Percentiles rank a stretch among this genome's conserved stretches.
These are phyloP conservation scores for Caloboletus firmus DNA, from an alignment of 1,284 basidiomycete genomes.

Conservation along the genomic window DNA sequence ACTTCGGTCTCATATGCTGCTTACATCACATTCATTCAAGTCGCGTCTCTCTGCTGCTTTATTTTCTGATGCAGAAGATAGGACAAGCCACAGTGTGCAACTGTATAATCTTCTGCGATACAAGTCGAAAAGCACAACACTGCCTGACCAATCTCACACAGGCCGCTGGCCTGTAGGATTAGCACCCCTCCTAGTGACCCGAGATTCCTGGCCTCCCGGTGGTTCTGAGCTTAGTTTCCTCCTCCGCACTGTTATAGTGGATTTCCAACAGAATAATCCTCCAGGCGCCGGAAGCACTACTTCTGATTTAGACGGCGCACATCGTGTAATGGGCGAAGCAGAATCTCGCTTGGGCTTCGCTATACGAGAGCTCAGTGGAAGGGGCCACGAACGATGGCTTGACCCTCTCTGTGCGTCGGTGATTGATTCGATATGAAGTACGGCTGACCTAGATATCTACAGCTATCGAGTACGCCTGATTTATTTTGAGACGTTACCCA, in stretches of 20 bases:
- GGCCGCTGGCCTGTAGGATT: constrained; percentile 70
- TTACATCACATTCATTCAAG: constrained; percentile 67
- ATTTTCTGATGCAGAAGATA: constrained; percentile 64
- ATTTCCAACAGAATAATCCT: constrained; percentile 52
- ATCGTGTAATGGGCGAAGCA: constrained; percentile 56
- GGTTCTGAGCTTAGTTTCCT: constrained; percentile 81
- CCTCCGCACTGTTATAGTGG: constrained; percentile 76
- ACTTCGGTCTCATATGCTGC: constrained; percentile 66
- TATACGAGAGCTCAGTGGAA: constrained; percentile 67
- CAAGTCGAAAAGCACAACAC: constrained; percentile 21
- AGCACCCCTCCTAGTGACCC: constrained; percentile 65
- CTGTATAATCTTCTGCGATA: constrained; percentile 39
- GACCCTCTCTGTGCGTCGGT: constrained; percentile 67
- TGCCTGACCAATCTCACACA: constrained; percentile 7
- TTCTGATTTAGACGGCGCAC: constrained; percentile 22
- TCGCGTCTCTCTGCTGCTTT: constrained; percentile 60
- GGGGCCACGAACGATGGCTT: constrained; percentile 71
- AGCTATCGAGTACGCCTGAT: constrained; percentile 31
- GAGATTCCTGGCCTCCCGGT: constrained; percentile 80
- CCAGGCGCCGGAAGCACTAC: background rate
- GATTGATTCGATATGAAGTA: background rate
- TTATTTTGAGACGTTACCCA: constrained; percentile 52
- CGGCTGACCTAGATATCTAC: constrained; percentile 10
- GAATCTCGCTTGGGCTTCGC: constrained; percentile 82
- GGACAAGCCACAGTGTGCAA: constrained; percentile 38